These are phyloP conservation scores for Entomortierella chlamydospora DNA, from an alignment of 192 early-diverging fungal species.

Conservation along the genomic window DNA sequence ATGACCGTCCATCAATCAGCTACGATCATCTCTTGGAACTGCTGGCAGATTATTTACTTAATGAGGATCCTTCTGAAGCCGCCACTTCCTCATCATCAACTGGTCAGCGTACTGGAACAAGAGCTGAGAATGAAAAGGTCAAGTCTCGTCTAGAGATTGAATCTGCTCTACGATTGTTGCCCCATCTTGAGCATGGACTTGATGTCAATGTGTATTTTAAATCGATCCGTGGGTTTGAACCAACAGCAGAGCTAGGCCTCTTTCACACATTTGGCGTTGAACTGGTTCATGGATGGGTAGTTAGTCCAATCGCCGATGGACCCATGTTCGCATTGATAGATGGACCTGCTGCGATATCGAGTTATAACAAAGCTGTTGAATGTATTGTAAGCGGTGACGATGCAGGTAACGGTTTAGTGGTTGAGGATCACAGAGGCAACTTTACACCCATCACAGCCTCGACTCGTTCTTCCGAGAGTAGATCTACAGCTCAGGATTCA, in stretches of 20 bases:
- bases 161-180: constrained; percentile 67
- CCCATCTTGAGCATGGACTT: constrained; percentile 67
- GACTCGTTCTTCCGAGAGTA: neutral
- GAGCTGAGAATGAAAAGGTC: constrained; percentile 39
- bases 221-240: constrained; percentile 81
- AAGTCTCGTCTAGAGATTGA: constrained; percentile 64
- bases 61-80: constrained; percentile 27
- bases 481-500: constrained; percentile 8
- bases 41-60: constrained; percentile 82
- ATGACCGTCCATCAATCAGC: constrained; percentile 64
- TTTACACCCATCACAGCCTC: constrained; percentile 22
- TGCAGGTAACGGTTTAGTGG: constrained; percentile 51
- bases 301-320: constrained; percentile 68
- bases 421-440: constrained; percentile 40
- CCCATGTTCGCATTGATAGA: constrained; percentile 67
- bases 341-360: constrained; percentile 50
- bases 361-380: constrained; percentile 88
- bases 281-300: constrained; percentile 93
- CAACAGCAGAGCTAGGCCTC: constrained; percentile 69
- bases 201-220: constrained; percentile 92
- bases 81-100: neutral
- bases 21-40: constrained; percentile 77
- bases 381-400: constrained; percentile 76
- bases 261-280: constrained; percentile 86
- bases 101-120: constrained; percentile 18